Evolutionary conservation across 2,329 filamentous ascomycete genomes (phyloP), one percentile per base, ranked within the genome.

Genomic region (Hirsutella rhossiliensis): DNA sequence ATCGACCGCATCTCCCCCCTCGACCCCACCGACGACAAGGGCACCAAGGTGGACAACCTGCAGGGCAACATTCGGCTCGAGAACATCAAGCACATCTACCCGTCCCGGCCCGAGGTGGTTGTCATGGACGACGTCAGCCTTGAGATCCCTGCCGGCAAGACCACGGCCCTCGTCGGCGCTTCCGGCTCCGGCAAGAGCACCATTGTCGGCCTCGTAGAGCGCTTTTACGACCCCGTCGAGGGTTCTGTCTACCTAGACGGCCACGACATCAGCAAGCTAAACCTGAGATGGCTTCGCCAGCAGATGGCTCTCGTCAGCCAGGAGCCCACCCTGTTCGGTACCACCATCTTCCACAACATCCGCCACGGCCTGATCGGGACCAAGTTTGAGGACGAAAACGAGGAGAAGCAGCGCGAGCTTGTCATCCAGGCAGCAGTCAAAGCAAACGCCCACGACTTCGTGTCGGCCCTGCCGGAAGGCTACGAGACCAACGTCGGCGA

Each of bases 401-500:
- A 81, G 30, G 82, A 89, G 42, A 76, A 77, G 56, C 78, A 87
- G 45, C 74, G 66, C 43, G 76, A 84, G 45, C 71, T 90, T 17
- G 77, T 97, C 34, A 73, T 84, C 41, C 76, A 86, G 37, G 92
- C 92, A 15, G 87, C 92, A 9, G 85, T 80, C 62, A 94, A 85
- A 73, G 85, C 92, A 13, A 96, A 97, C 54, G 90, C 90, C 1
- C 89, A 97, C 59, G 88, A 94, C 51, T 98, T 98, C 59, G 82
- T 98, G 51, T 76, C 70, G 6, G 65, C 73, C 12, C 74, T 97
- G 1, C 88, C 92, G 0, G 84, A 97, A 52, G 84, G 85, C 2
- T 97, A 97, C 55, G 78, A 95, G 51, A 97, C 92, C 0, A 82
- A 94, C 51, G 90, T 97, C n/a, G 92, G 92, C 45, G 88, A 97